Evolutionary conservation across 305 asterid genomes (phyloP), one percentile per base, ranked within the genome.

Genomic region (Fraxinus floribunda): DNA sequence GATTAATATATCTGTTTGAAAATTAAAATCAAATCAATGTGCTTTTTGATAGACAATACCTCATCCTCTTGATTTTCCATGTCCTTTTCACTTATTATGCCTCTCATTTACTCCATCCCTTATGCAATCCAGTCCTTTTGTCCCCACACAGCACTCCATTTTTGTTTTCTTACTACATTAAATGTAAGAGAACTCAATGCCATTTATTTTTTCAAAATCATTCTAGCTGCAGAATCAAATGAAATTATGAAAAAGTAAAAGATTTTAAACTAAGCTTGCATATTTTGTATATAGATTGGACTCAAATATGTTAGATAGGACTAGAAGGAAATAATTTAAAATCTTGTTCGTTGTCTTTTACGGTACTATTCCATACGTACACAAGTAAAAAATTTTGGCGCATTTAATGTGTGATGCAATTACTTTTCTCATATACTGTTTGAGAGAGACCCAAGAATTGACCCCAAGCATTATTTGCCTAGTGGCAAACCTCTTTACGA

Each of bases 81-180:
- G 86, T 83, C 83, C 52, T 75, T 79, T 83, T 75, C 68, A 72
- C 44, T 62, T 30, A 80, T 80, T 60, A 74, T 75, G 88, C 73
- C 75, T 78, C 83, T 36, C 57, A 49, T 78, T 85, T 78, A 72
- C 81, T 75, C 39, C 80, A 60, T 66, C 35, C 10, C 55, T 76
- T 46, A 20, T 49, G 66, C 46, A 29, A 41, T 24, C 29, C 78
- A 38, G 52, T 68, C 60, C 75, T 44, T 79, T 77, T 11, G 38
- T 29, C 74, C 74, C 74, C 74, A 29, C 74, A 11, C 74, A 20
- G 38, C 29, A 68, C 36, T 68, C 38, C 7, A 9, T 68, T 68
- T 29, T 68, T 26, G n/a, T 29, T 68, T 66, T 68, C 38, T 29
- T 68, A 29, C 74, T 10, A 68, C 38, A 68, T 68, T 68, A 29